Conservation (phyloP, 805 yeast genomes). For the Starmerella asiatica region DNA sequence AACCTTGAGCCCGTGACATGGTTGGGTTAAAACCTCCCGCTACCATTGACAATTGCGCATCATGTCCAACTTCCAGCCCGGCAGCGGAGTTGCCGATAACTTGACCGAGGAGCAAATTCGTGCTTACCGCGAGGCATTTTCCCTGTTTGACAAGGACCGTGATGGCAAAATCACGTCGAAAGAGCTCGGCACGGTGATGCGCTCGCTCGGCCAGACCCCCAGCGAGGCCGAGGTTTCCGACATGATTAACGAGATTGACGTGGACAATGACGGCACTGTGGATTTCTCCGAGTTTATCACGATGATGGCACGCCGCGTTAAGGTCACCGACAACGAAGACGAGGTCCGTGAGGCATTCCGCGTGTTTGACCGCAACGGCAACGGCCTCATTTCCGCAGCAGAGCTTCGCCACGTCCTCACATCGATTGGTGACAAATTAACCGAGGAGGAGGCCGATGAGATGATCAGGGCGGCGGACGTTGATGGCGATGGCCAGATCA, state of each 20-base stretch:
- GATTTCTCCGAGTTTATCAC: conserved; percentile 75
- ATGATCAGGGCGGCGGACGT: conserved; percentile 94
- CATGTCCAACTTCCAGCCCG: background rate
- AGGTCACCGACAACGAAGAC: conserved; percentile 93
- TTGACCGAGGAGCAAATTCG: conserved; percentile 92
- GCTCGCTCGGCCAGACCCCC: conserved; percentile 96
- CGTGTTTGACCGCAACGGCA: conserved; percentile 87
- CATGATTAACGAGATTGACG: conserved; percentile 93
- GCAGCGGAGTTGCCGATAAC: conserved; percentile 47
- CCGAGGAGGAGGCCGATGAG: conserved; percentile 94
- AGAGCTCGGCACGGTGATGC: conserved; percentile 96
- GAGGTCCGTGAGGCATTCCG: conserved; percentile 96
- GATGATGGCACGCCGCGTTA: conserved; percentile 84
- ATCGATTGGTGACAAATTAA: conserved; percentile 88
- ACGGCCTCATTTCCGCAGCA: conserved; percentile 91
- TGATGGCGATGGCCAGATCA: conserved; percentile 87
- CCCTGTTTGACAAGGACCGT: conserved; percentile 89
- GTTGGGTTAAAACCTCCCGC: background rate
- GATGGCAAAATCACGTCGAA: conserved; percentile 91
- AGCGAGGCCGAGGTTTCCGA: conserved; percentile 92
- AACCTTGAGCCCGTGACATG: background rate
- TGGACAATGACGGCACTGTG: conserved; percentile 82
- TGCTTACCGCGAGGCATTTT: conserved; percentile 95
- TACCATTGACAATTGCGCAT: background rate
- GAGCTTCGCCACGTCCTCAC: conserved; percentile 95